Evolutionary conservation across 306 rosid species (phyloP), one percentile per base, ranked within the genome.

Genomic region (Styphnolobium japonicum): DNA sequence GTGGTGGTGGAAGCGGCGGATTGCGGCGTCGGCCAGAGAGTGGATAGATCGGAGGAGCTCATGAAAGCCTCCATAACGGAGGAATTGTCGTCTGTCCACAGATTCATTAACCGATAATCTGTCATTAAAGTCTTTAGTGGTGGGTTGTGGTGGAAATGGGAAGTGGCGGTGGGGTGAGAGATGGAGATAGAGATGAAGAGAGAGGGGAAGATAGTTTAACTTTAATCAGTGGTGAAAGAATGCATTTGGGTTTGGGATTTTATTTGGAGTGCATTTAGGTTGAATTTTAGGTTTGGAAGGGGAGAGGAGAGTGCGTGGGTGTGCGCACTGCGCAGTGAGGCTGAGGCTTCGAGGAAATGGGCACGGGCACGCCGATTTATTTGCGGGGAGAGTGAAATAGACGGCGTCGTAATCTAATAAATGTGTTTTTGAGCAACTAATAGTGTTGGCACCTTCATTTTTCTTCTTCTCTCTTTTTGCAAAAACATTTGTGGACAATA

Each of bases 61-160:
- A 87, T 91, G 84, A 95, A 95, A 0, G 98, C 95, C 56, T 95
- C 99, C 90, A 95, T 95, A 5, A 95, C 84, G 2, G 99, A 90
- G 0, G 97, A 88, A 87, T 93, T 95, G 12, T 95, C 98, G 71
- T 93, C 97, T 2, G 88, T 76, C 98, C 98, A 95, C 0, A 92
- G 93, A 84, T 91, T 92, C 97, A 91, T 89, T 5, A 82, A 70
- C 7, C 84, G 65, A 37, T 83, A 88, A 62, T 88, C 87, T 40
- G 88, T 90, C 89, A 83, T 90, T 34, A n/a, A n/a, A n/a, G n/a
- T n/a, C n/a, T n/a, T n/a, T n/a, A n/a, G n/a, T n/a, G n/a, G n/a
- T 62, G 6, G 6, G 49, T 4, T 16, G 31, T 4, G 18, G 22
- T 15, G 11, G n/a, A n/a, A n/a, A n/a, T 18, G 1, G 69, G 21